A percentile compares a stretch with the other conserved stretches of the same genome.
Evolutionary conservation across 371 early-diverging fungal species (phyloP).

Genomic region (Mucor lusitanicus): DNA sequence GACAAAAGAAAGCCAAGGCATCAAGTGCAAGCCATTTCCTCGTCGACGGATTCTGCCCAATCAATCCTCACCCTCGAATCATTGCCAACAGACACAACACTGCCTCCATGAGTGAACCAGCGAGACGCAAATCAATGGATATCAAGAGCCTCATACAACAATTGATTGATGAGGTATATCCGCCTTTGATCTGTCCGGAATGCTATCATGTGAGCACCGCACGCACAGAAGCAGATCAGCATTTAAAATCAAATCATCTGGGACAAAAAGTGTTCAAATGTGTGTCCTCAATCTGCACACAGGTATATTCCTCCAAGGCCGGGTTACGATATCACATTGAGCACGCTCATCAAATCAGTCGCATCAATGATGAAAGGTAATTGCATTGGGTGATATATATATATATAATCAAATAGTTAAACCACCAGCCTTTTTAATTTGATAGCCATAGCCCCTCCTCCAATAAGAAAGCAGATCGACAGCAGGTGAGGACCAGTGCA

Average conservation of each 20-base stretch:
- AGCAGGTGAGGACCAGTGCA: no score
- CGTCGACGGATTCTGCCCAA: slow-evolving; percentile 5
- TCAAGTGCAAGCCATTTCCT: neutral
- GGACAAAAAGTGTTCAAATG: slow-evolving; percentile 26
- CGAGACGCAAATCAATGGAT: slow-evolving; percentile 16
- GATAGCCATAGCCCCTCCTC: neutral
- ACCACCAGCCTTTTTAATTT: neutral
- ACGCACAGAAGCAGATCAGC: slow-evolving; percentile 24
- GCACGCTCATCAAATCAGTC: slow-evolving; percentile 22
- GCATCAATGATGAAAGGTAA: neutral
- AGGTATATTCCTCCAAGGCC: slow-evolving; percentile 21
- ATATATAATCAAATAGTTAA: neutral
- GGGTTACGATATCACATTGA: slow-evolving; percentile 35
- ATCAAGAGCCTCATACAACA: slow-evolving; percentile 13
- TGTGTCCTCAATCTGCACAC: slow-evolving; percentile 19
- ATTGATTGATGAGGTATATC: slow-evolving; percentile 30
- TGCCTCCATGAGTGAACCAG: neutral
- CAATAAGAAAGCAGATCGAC: neutral
- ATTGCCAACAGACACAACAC: neutral
- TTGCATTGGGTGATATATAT: neutral
- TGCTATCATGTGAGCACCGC: slow-evolving; percentile 11
- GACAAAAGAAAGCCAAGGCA: neutral
- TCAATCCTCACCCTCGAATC: neutral
- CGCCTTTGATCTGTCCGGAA: slow-evolving; percentile 28
- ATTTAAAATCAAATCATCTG: slow-evolving; percentile 20